These are phyloP conservation scores for Russula compacta DNA, from an alignment of 768 basidiomycete species.

Conservation along the genomic window DNA sequence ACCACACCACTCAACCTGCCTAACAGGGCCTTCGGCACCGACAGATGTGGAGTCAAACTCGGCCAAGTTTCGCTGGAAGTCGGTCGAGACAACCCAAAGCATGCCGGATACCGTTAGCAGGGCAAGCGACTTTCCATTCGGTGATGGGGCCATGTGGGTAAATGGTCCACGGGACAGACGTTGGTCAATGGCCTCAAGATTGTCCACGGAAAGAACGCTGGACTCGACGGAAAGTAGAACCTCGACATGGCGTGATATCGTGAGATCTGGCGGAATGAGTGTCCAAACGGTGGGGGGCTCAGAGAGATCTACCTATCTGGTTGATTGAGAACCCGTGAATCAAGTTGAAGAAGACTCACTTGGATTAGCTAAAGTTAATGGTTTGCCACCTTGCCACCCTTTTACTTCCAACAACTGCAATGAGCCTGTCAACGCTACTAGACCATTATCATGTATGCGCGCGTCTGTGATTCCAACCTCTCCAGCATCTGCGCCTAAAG, in stretches of 20 bases:
- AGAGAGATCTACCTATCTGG: slow-evolving; percentile 43
- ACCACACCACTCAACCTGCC: slow-evolving; percentile 89
- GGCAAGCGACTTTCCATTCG: slow-evolving; percentile 88
- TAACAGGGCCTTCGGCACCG: slow-evolving; percentile 48
- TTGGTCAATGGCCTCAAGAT: slow-evolving; percentile 82
- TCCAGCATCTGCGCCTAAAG: slow-evolving; percentile 71
- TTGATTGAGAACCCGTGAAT: slow-evolving; percentile 2
- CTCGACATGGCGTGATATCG: slow-evolving; percentile 83
- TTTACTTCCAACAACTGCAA: slow-evolving; percentile 77
- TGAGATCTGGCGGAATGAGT: slow-evolving; percentile 82
- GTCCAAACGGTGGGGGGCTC: slow-evolving; percentile 81
- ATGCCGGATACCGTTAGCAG: slow-evolving; percentile 62
- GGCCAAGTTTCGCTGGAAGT: slow-evolving; percentile 82
- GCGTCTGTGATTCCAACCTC: slow-evolving; percentile 83
- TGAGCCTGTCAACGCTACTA: slow-evolving; percentile 76
- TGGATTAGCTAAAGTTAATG: slow-evolving; percentile 62
- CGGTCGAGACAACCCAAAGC: slow-evolving; percentile 91
- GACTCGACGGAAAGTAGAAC: slow-evolving; percentile 75
- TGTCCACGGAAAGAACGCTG: slow-evolving; percentile 81
- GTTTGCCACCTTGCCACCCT: slow-evolving; percentile 76
- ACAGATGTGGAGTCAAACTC: slow-evolving; percentile 69
- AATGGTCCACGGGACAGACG: slow-evolving; percentile 85
- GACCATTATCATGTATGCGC: slow-evolving; percentile 73
- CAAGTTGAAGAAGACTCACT: slow-evolving; percentile 38
- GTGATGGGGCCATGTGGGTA: slow-evolving; percentile 77